Base-by-base conservation (phyloP, 2,329 filamentous ascomycete genomes). In the Chrysoporthe deuterocubensis region DNA sequence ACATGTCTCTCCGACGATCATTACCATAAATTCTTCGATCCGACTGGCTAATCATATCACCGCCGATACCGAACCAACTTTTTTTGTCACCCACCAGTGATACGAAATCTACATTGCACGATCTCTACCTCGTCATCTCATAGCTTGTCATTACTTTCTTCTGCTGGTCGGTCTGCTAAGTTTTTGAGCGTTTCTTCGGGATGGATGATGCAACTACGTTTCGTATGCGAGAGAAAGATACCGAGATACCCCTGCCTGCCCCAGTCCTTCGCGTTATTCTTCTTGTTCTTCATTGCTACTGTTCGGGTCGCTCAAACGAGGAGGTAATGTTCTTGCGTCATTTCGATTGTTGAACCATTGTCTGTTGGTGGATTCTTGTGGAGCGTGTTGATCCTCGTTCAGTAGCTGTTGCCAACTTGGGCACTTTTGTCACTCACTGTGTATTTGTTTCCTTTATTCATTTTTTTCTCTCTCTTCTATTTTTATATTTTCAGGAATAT, bases 191-290 rank as follows among this genome's bases (percentile, higher is more conserved):
- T 70, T 65, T 69, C 52, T 65, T 65, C 62, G 65, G 68, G 63
- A 65, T 61, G 67, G 68, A 70, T 70, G 68, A 70, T 68, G 62
- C 62, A 69, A 46, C 65, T 67, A 68, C 58, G 58, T 68, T 70
- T 65, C 65, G 68, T 70, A 70, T 67, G 68, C 68, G 68, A 70
- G 62, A 69, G 65, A 59, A 65, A 67, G 58, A 70, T 70, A 70
- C 66, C 68, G 68, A 70, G 68, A 70, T 70, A 70, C 68, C 68
- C 68, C 65, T 59, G 58, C 43, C 58, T 65, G 63, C 63, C 63
- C 63, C 63, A 58, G 46, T 68, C 50, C 50, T 62, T 46, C 42
- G 21, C n/a, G 18, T 63, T 18, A 37, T 26, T 11, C 34, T 54
- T 50, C 21, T 57, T 34, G 62, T 26, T 16, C 46, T 40, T 48